A percentile compares a stretch with the other conserved stretches of the same genome.
Conservation (phyloP, 768 basidiomycete species). For the Lepiota brunneoincarnata region DNA sequence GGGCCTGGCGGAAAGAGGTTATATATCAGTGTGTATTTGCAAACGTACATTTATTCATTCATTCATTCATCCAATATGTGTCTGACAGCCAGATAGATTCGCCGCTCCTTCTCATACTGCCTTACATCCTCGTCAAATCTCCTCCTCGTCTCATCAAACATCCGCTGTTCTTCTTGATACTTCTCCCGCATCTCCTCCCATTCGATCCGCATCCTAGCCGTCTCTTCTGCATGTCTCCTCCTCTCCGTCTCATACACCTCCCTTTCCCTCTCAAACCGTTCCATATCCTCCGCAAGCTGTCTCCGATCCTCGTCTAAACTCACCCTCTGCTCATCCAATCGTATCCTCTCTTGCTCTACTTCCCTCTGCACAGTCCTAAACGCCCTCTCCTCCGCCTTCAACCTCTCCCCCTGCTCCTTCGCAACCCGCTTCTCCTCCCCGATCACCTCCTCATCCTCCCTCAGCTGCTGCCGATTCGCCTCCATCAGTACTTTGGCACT, state of each 20-base stretch:
- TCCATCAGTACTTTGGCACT: conserved; percentile 11
- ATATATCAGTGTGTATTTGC: too few relatives aligned
- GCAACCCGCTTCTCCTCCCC: conserved; percentile 1
- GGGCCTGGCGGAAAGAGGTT: too few relatives aligned
- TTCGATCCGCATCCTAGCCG: conserved; percentile 4
- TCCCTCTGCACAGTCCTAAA: conserved; percentile 5
- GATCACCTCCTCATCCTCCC: conserved; percentile 8
- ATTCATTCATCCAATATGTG: conserved; percentile 9
- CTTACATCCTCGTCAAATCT: conserved; percentile 6
- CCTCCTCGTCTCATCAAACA: not conserved
- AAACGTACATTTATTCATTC: too few relatives aligned
- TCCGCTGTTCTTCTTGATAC: conserved; percentile 1
- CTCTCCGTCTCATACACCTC: conserved; percentile 8
- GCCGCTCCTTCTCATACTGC: conserved; percentile 8
- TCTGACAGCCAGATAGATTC: conserved; percentile 10
- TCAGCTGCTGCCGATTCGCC: conserved; percentile 10
- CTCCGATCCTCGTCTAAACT: conserved; percentile 5
- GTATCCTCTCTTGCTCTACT: not conserved
- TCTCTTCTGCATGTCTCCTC: conserved; percentile 10
- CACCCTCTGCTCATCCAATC: conserved; percentile 9
- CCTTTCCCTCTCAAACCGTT: conserved; percentile 1
- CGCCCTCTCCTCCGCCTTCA: not conserved
- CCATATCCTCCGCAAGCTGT: conserved; percentile 1
- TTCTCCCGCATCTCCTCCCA: conserved; percentile 8
- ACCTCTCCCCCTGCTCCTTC: not conserved